Base-by-base conservation (phyloP, 768 basidiomycete genomes). In the Thelephora ganbajun region DNA sequence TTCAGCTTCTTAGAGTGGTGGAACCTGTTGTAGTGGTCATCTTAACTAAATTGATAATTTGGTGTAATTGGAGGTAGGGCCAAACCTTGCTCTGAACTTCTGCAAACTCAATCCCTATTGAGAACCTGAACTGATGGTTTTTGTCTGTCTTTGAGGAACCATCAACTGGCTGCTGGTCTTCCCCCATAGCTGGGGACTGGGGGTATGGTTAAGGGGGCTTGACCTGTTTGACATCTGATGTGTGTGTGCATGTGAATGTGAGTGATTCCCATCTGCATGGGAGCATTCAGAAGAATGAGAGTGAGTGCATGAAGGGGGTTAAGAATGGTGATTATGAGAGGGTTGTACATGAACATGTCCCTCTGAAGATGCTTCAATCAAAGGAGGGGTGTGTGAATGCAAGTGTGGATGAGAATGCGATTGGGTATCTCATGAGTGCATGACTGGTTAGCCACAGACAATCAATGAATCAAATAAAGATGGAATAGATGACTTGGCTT, bases 51-150 rank as follows among this genome's bases (percentile, higher is more conserved):
- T 43, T 67, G 70, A 60, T 85, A 83, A 50, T 54, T 74, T 0
- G 82, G 83, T 1, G 83, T 85, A 18, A 83, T 62, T 0, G 82
- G 83, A 0, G 79, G 77, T 43, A 14, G 16, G 18, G 14, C 26
- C 26, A 9, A 9, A 4, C 9, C 26, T 9, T 30, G 26, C 9
- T 30, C 26, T 9, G 26, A 30, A 30, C 4, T 9, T 9, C 26
- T 30, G 26, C 26, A 9, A 30, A 30, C 26, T 30, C 26, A 9
- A 9, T 30, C 26, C 26, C 4, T 30, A 30, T 30, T 30, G 5
- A 30, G 26, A n/a, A n/a, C n/a, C n/a, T n/a, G n/a, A n/a, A n/a
- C n/a, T n/a, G n/a, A n/a, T n/a, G n/a, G n/a, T n/a, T n/a, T n/a
- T n/a, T n/a, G n/a, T n/a, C n/a, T n/a, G n/a, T n/a, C n/a, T n/a